These are phyloP conservation scores for Pulveroboletus frians DNA, from an alignment of 768 basidiomycete genomes.

Conservation along the genomic window DNA sequence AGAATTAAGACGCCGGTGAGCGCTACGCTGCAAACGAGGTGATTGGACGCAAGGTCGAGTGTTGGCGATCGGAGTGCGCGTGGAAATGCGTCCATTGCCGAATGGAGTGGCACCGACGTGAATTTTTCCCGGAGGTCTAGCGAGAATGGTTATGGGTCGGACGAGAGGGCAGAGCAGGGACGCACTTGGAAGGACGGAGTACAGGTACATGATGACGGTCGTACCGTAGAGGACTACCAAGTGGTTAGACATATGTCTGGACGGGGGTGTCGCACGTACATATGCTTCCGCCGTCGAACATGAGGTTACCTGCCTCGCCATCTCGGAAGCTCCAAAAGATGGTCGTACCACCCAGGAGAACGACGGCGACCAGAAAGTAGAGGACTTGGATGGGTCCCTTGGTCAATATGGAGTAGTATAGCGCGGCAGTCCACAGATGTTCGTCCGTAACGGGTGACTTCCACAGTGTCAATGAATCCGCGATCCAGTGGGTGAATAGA, in stretches of 20 bases:
- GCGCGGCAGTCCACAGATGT: conserved; percentile 75
- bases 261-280: conserved; percentile 44
- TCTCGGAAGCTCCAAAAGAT: conserved; percentile 77
- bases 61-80: conserved; percentile 54
- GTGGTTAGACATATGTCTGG: not conserved
- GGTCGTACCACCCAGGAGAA: conserved; percentile 55
- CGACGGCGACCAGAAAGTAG: conserved; percentile 54
- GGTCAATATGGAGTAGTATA: conserved; percentile 76
- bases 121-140: conserved; percentile 59
- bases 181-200: conserved; percentile 79
- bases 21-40: conserved; percentile 83
- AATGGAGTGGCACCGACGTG: conserved; percentile 48
- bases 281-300: conserved; percentile 89
- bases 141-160: conserved; percentile 5
- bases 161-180: conserved; percentile 4
- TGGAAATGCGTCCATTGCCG: conserved; percentile 56
- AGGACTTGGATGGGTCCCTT: conserved; percentile 54
- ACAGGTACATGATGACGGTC: conserved; percentile 66
- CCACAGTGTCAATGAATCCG: conserved; percentile 88
- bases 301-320: conserved; percentile 74
- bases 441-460: conserved; percentile 83
- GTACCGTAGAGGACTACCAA: conserved; percentile 67
- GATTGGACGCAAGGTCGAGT: conserved; percentile 75
- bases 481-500: conserved; percentile 87
- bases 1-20: conserved; percentile 81